phyloP scores from a whole-genome alignment of 768 basidiomycete species.

The Leucocoprinus birnbaumii region DNA sequence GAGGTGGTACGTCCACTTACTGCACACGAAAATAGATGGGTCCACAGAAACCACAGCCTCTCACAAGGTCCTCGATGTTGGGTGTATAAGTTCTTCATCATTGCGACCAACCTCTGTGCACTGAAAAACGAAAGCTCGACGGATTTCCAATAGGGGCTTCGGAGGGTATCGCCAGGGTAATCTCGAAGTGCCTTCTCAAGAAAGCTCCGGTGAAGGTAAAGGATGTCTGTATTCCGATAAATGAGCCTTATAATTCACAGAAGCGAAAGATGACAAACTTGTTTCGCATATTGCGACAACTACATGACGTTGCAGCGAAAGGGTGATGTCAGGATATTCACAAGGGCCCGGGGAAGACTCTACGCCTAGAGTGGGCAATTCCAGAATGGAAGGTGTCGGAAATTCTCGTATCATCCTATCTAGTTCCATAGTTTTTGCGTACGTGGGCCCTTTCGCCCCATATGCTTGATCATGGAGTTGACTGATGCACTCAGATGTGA shows the following conservation, averaged over 20 bases:
- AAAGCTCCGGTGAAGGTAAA: conserved; percentile 71
- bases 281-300: conserved; percentile 69
- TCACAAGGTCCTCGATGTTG: conserved; percentile 61
- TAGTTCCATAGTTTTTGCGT: conserved; percentile 61
- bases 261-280: conserved; percentile 32
- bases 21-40: conserved; percentile 64
- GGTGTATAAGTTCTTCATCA: conserved; percentile 64
- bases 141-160: conserved; percentile 67
- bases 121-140: conserved; percentile 72
- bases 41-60: conserved; percentile 63
- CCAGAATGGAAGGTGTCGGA: conserved; percentile 59
- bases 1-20: conserved; percentile 33
- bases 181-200: conserved; percentile 72
- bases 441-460: conserved; percentile 64
- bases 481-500: conserved; percentile 65
- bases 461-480: conserved; percentile 68
- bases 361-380: conserved; percentile 61
- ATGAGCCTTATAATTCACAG: conserved; percentile 27
- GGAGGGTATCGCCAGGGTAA: conserved; percentile 69
- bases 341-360: conserved; percentile 15
- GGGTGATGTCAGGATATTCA: conserved; percentile 39
- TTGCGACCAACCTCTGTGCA: conserved; percentile 63
- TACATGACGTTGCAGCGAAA: conserved; percentile 62
- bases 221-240: conserved; percentile 44
- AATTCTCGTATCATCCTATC: conserved; percentile 65